phyloP scores from a whole-genome alignment of 1,284 basidiomycete genomes.

The Baeospora myosura region DNA sequence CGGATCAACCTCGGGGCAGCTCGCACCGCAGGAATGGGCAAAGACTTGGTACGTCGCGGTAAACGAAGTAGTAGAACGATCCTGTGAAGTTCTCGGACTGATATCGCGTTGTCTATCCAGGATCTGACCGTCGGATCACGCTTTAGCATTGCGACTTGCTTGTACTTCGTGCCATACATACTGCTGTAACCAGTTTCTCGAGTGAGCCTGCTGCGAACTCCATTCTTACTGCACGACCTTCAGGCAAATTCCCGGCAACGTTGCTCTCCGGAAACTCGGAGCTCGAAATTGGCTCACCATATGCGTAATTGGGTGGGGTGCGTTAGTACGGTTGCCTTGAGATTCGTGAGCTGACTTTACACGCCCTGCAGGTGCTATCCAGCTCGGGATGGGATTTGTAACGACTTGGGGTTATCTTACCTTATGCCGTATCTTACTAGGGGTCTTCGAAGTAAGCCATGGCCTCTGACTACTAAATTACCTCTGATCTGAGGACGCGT shows the following conservation, averaged over 20 bases:
- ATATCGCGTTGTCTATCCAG: conserved; percentile 13
- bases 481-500: not conserved
- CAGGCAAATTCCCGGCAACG: conserved; percentile 35
- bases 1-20: conserved; percentile 37
- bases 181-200: conserved; percentile 19
- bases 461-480: not conserved
- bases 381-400: conserved; percentile 20
- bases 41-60: conserved; percentile 25
- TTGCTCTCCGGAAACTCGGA: conserved; percentile 29
- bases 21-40: conserved; percentile 35
- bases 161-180: conserved; percentile 33
- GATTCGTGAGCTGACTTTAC: not conserved
- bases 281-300: conserved; percentile 34
- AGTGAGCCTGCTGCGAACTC: not conserved
- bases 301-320: conserved; percentile 28
- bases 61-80: too few relatives aligned
- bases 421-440: conserved; percentile 18
- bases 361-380: conserved; percentile 20
- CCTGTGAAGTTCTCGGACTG: conserved; percentile 4
- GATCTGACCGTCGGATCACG: conserved; percentile 22
- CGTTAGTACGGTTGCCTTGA: not conserved
- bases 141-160: conserved; percentile 28
- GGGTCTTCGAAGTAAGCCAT: conserved; percentile 19
- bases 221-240: not conserved
- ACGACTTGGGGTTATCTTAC: conserved; percentile 18